Conservation (phyloP, 2,329 filamentous ascomycete species). For the Exophiala oligosperma region DNA sequence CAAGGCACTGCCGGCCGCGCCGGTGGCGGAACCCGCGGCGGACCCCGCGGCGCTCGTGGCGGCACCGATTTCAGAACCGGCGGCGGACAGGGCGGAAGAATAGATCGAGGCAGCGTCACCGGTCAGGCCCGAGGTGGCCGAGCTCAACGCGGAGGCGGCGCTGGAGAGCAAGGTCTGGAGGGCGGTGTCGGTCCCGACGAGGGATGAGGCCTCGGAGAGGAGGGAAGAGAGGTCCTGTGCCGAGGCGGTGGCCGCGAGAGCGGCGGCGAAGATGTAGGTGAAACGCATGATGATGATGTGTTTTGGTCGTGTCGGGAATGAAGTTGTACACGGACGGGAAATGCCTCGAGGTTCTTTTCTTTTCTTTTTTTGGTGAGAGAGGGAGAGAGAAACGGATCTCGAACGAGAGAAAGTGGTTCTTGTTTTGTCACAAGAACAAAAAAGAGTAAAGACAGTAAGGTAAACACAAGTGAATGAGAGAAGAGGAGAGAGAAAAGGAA, state of each 20-base stretch:
- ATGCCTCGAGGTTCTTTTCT: too few species aligned
- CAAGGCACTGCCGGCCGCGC: background rate
- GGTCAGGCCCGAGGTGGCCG: conserved; percentile 10
- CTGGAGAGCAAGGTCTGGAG: conserved; percentile 13
- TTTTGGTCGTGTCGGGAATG: background rate
- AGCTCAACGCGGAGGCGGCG: conserved; percentile 9
- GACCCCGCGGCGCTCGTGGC: background rate
- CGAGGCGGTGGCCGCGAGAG: conserved; percentile 1
- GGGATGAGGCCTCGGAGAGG: conserved; percentile 12
- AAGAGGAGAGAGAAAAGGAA: too few species aligned
- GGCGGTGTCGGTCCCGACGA: conserved; percentile 16
- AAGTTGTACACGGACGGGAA: background rate
- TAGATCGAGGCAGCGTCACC: background rate
- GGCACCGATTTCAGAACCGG: background rate
- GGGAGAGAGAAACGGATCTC: too few species aligned
- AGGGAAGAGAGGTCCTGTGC: conserved; percentile 16
- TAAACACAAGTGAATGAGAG: too few species aligned
- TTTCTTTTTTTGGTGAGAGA: too few species aligned
- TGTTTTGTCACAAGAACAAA: too few species aligned
- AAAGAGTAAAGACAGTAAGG: too few species aligned
- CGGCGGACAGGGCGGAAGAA: background rate
- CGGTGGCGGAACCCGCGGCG: background rate
- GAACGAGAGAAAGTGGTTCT: too few species aligned
- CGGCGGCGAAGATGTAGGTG: conserved; percentile 6
- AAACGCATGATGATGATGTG: conserved; percentile 5